Conservation (phyloP, 139 green algal species). For the Edaphochlamys debaryana region DNA sequence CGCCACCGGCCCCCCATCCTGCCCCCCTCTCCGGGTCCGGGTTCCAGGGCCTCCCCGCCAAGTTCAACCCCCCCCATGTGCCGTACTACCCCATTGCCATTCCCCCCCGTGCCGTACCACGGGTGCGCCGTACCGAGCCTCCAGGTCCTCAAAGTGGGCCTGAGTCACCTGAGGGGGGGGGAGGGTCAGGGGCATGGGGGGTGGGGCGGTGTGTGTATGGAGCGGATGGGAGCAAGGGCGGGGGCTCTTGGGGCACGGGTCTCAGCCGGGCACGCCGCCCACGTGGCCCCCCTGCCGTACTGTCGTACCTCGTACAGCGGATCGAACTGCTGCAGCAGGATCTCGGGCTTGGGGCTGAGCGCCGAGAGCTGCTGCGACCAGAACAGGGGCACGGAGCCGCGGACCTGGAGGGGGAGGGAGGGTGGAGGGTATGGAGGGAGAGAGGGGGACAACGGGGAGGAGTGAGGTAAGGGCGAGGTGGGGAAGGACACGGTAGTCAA, state of each 20-base stretch:
- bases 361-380: constrained; percentile 86
- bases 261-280: too few relatives aligned
- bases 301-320: constrained; percentile 76
- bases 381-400: constrained; percentile 93
- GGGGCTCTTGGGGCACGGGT: too few relatives aligned
- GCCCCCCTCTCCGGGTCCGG: too few relatives aligned
- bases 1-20: too few relatives aligned
- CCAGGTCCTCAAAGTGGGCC: constrained; percentile 71
- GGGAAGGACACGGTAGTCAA: not conserved
- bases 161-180: constrained; percentile 40
- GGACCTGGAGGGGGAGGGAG: constrained; percentile 85
- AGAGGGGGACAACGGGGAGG: not conserved
- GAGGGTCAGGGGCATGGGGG: not conserved
- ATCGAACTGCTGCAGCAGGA: constrained; percentile 86
- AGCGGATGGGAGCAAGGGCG: not conserved
- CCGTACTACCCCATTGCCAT: too few relatives aligned
- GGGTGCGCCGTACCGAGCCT: constrained; percentile 83
- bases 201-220: constrained; percentile 46
- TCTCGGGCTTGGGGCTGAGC: constrained; percentile 81
- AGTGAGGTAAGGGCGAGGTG: too few relatives aligned
- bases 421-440: too few relatives aligned
- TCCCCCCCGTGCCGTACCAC: too few relatives aligned
- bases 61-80: too few relatives aligned
- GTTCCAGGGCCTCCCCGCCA: too few relatives aligned
- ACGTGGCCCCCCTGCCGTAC: too few relatives aligned